phyloP scores from a whole-genome alignment of 495 filamentous ascomycete species.

The Neurospora sp. region DNA sequence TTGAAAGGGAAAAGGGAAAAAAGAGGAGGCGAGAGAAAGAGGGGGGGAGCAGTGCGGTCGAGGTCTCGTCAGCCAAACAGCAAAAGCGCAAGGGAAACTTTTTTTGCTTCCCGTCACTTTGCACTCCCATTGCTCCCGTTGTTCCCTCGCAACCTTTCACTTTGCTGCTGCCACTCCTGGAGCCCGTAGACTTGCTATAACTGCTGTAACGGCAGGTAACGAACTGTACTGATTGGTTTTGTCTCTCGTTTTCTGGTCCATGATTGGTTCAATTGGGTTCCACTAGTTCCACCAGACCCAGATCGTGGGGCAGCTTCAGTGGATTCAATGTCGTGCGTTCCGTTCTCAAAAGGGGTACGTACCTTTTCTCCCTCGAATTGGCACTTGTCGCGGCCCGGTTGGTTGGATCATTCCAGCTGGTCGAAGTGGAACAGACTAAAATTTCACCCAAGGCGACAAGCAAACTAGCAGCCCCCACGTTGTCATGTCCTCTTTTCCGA shows the following conservation, averaged over 20 bases:
- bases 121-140: background rate
- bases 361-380: background rate
- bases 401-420: background rate
- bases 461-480: background rate
- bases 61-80: background rate
- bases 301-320: conserved; percentile 13
- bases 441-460: background rate
- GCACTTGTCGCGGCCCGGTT: background rate
- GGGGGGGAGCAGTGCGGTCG: conserved; percentile 13
- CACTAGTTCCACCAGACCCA: conserved; percentile 1
- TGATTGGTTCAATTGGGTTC: background rate
- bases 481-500: background rate
- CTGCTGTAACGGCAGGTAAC: background rate
- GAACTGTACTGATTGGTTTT: background rate
- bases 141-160: background rate
- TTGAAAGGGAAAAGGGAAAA: conserved; percentile 18
- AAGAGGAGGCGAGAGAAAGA: conserved; percentile 10
- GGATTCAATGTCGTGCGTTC: background rate
- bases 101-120: background rate
- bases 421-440: background rate
- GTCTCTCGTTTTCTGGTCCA: background rate
- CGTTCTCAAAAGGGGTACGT: background rate
- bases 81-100: background rate
- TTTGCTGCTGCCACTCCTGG: background rate
- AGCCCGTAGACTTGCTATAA: background rate